These are phyloP conservation scores for Diaporthe sp. DNA, from an alignment of 2,329 filamentous ascomycete species.

Conservation along the genomic window DNA sequence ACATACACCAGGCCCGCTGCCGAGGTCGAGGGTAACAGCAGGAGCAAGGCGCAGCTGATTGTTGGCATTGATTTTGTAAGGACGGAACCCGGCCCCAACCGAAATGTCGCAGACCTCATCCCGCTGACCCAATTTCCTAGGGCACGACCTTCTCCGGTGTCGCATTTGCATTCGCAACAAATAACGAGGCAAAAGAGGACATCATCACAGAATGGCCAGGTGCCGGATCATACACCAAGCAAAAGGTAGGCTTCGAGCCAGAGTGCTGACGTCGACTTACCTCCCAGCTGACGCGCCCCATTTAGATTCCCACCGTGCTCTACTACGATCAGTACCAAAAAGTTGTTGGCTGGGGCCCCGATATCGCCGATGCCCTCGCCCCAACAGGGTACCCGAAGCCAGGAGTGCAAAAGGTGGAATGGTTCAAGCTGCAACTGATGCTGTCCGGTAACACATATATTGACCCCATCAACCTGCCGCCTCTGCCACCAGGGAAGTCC, in stretches of 20 bases:
- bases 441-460: constrained; percentile 99
- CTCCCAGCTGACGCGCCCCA: constrained; percentile 2
- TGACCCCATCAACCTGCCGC: constrained; percentile 97
- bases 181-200: constrained; percentile 97
- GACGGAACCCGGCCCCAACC: constrained; percentile 51
- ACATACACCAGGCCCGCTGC: constrained; percentile 62
- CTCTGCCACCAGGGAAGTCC: constrained; percentile 96
- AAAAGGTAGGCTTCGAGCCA: constrained; percentile 77
- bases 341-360: constrained; percentile 98
- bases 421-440: constrained; percentile 99
- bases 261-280: background rate
- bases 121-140: constrained; percentile 58
- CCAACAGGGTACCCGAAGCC: constrained; percentile 98
- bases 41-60: constrained; percentile 96
- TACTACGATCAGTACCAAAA: constrained; percentile 99
- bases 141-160: constrained; percentile 98
- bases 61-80: constrained; percentile 98
- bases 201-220: constrained; percentile 99
- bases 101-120: background rate
- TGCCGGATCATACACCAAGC: constrained; percentile 96
- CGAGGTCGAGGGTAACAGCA: constrained; percentile 89
- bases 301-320: constrained; percentile 95
- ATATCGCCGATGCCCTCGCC: constrained; percentile 96
- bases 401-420: constrained; percentile 98
- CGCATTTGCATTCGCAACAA: constrained; percentile 96